Conservation (phyloP, 805 yeast genomes). For the Candida xiaguanensis region DNA sequence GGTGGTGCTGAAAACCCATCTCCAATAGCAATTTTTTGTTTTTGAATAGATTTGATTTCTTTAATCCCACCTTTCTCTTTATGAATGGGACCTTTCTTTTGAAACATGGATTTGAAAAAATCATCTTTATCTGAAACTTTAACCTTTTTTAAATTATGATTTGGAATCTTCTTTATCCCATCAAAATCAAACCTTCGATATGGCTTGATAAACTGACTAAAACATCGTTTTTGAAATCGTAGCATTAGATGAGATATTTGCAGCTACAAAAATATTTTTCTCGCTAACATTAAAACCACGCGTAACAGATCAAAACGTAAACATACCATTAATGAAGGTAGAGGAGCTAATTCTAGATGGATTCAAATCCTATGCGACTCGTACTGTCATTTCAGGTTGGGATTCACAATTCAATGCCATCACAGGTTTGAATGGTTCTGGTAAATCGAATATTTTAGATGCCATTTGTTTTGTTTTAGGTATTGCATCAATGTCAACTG, state of each 20-base stretch:
- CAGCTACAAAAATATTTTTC: neutral
- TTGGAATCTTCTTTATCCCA: neutral
- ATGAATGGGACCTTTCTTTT: neutral
- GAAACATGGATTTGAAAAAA: neutral
- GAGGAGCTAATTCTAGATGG: slow-evolving; percentile 97
- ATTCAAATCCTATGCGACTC: slow-evolving; percentile 93
- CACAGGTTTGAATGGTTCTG: slow-evolving; percentile 96
- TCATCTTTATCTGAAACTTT: neutral
- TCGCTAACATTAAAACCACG: neutral
- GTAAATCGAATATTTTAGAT: slow-evolving; percentile 93
- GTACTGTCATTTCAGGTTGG: slow-evolving; percentile 95
- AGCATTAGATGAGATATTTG: slow-evolving; percentile 5
- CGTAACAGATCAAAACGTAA: neutral
- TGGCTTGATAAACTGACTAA: neutral
- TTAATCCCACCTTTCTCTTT: neutral
- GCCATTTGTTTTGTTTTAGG: slow-evolving; percentile 99
- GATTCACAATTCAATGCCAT: slow-evolving; percentile 96
- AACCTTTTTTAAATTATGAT: neutral
- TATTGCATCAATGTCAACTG: slow-evolving; percentile 89
- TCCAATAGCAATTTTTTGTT: neutral
- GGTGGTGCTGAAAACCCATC: slow-evolving; percentile 27
- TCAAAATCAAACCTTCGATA: neutral
- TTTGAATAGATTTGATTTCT: neutral
- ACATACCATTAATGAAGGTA: slow-evolving; percentile 61
- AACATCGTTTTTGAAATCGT: slow-evolving; percentile 1